Evolutionary conservation across 371 early-diverging fungal genomes (phyloP).

Genomic region (Apophysomyces elegans): DNA sequence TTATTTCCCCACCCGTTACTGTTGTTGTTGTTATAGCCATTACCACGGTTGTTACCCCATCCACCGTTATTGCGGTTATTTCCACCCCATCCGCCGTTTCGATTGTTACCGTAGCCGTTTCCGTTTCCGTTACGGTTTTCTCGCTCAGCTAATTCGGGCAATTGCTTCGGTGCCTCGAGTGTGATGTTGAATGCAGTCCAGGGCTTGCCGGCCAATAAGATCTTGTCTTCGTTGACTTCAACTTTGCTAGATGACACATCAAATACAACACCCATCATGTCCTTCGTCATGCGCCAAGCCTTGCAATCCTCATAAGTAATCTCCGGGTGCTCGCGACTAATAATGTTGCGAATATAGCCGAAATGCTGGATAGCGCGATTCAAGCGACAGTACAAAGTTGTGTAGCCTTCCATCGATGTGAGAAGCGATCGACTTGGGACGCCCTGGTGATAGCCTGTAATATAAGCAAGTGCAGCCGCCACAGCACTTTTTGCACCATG

Average conservation of each 20-base stretch:
- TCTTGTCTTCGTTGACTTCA: conserved; percentile 51
- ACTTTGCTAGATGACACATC: conserved; percentile 76
- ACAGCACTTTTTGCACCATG: conserved; percentile 75
- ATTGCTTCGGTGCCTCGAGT: conserved; percentile 65
- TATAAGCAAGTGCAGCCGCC: conserved; percentile 82
- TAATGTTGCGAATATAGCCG: conserved; percentile 81
- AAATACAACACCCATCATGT: conserved; percentile 80
- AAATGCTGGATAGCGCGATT: conserved; percentile 69
- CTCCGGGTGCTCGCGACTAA: conserved; percentile 73
- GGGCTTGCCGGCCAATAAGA: conserved; percentile 53
- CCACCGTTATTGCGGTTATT: conserved; percentile 6
- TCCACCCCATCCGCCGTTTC: conserved; percentile 16
- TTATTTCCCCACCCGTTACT: background rate
- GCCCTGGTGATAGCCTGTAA: conserved; percentile 84
- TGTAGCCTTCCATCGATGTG: conserved; percentile 78
- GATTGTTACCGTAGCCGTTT: conserved; percentile 14
- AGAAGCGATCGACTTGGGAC: conserved; percentile 81
- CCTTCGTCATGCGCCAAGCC: conserved; percentile 84
- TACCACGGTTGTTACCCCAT: conserved; percentile 2
- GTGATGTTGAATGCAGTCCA: conserved; percentile 71
- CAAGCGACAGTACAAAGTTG: conserved; percentile 75
- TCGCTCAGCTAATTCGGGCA: conserved; percentile 83
- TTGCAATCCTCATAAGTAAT: conserved; percentile 67
- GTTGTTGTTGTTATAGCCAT: background rate
- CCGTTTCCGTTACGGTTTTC: conserved; percentile 30